These are phyloP conservation scores for Bertia moriformis DNA, from an alignment of 2,329 filamentous ascomycete genomes.

Conservation along the genomic window DNA sequence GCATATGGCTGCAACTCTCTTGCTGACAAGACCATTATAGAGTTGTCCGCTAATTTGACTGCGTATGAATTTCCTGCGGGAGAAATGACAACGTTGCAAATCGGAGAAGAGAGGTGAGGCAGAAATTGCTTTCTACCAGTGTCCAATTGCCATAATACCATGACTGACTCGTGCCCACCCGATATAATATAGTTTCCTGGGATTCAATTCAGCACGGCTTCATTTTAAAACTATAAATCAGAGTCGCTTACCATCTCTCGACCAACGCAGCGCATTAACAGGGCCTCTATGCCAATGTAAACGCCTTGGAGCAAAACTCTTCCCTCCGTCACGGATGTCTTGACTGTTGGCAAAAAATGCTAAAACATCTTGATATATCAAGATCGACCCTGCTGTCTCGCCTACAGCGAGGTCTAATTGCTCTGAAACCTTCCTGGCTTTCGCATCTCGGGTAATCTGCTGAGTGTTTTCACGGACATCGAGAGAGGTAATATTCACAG, in stretches of 20 bases:
- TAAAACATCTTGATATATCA: conserved; percentile 23
- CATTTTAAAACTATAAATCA: not conserved
- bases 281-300: conserved; percentile 49
- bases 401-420: not conserved
- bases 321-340: not conserved
- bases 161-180: conserved; percentile 45
- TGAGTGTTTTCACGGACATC: not conserved
- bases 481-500: not conserved
- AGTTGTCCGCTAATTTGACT: conserved; percentile 45
- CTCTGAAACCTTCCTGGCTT: not conserved
- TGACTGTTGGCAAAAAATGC: not conserved
- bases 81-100: conserved; percentile 42
- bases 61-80: conserved; percentile 39
- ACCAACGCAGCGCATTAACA: conserved; percentile 45
- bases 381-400: not conserved
- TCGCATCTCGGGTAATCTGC: not conserved
- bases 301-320: conserved; percentile 22
- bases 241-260: conserved; percentile 33
- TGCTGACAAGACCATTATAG: conserved; percentile 45
- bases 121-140: conserved; percentile 44
- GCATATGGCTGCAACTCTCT: conserved; percentile 42
- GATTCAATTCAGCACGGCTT: conserved; percentile 5
- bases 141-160: conserved; percentile 52
- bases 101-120: conserved; percentile 48
- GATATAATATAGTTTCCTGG: conserved; percentile 51